Percentiles rank a stretch among this genome's conserved stretches.
Evolutionary conservation across 225 moss, liverwort and hornwort species (phyloP).

Genomic region (Marchantia polymorpha): DNA sequence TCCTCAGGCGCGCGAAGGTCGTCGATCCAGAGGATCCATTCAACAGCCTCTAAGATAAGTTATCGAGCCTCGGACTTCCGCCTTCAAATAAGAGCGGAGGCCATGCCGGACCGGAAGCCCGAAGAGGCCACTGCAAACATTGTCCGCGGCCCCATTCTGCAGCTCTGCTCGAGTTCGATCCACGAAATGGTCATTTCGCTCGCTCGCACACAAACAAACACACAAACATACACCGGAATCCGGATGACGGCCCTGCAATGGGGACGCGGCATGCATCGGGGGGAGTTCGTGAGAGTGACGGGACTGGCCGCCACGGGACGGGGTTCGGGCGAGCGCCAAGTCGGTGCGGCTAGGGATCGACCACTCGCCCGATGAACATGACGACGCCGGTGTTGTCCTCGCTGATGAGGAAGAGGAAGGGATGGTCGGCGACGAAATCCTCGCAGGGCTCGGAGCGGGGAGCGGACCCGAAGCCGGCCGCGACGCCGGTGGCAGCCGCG

Average conservation of each 20-base stretch:
- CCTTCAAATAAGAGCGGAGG: not conserved
- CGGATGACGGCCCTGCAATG: not conserved
- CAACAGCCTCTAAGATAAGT: not conserved
- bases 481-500: conserved; percentile 51
- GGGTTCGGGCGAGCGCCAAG: not conserved
- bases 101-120: not conserved
- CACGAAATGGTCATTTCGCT: too few species aligned
- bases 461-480: not conserved
- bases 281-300: not conserved
- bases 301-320: not conserved
- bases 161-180: not conserved
- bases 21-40: too few species aligned
- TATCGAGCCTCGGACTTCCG: not conserved
- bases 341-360: conserved; percentile 43
- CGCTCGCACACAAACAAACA: too few species aligned
- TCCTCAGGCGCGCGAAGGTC: too few species aligned
- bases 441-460: not conserved
- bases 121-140: not conserved
- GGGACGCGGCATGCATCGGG: not conserved
- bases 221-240: too few species aligned
- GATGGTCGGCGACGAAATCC: conserved; percentile 90
- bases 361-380: conserved; percentile 71
- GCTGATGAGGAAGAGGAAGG: conserved; percentile 76
- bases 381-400: conserved; percentile 72
- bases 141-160: not conserved